Base-by-base conservation (phyloP, 306 rosid genomes). In the Nissolia schottii region DNA sequence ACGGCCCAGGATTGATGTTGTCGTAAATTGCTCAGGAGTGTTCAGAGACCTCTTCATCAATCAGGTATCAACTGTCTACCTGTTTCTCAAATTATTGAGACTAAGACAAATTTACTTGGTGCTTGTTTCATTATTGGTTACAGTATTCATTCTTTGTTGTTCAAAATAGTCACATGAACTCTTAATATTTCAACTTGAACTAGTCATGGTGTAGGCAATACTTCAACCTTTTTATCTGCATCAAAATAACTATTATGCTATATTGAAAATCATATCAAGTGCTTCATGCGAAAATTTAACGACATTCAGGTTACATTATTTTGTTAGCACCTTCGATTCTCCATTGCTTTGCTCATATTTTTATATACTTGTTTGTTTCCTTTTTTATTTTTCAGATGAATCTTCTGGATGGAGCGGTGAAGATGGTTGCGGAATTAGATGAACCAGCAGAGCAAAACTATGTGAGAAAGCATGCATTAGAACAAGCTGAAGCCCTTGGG, bases 1-100 rank as follows among this genome's bases (percentile, higher is more conserved):
- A 80, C 85, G 99, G 89, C 99, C 99, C 22, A 89, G 96, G 84
- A 90, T 95, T 66, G 99, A 95, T 73, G 99, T 95, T 3, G 97
- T 95, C 18, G 97, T 91, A 53, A 95, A 95, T 74, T 95, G 99
- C 89, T 91, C 97, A 1, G 99, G 99, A 34, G 99, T 95, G 35
- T 95, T 95, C 83, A 89, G 99, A 84, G 99, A 95, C 81, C 95
- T 95, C 63, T 95, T 95, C 82, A 91, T 95, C 88, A 95, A 91
- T 72, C 99, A 95, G 97, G 99, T 95, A 88, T 34, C 57, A 60
- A 8, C 64, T 67, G 53, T 31, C 31, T 37, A 3, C 0, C 68
- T 75, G 3, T 27, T 68, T 74, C 28, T 32, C 62, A 5, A 54
- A 28, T 10, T 32, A 37, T 65, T 72, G 18, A 37, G 24, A 13